Evolutionary conservation across 2,329 filamentous ascomycete species (phyloP).

Genomic region (Aspergillus vadensis): DNA sequence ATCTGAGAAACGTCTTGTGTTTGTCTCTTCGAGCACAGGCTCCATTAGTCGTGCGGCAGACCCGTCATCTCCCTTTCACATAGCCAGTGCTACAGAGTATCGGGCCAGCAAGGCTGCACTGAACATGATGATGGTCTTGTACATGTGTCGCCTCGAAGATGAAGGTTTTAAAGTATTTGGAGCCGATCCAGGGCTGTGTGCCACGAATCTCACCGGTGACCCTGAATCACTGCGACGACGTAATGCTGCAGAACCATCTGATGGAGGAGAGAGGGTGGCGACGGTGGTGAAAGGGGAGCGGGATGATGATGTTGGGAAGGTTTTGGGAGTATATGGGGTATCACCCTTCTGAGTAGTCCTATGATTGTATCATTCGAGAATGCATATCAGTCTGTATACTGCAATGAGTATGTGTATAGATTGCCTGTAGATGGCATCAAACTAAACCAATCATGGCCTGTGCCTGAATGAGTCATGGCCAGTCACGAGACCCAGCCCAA

Average conservation of each 20-base stretch:
- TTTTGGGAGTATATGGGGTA: constrained; percentile 16
- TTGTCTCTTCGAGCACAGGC: constrained; percentile 42
- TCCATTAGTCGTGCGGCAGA: constrained; percentile 35
- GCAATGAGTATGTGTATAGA: too few relatives aligned
- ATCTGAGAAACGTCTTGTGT: constrained; percentile 40
- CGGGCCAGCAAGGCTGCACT: constrained; percentile 47
- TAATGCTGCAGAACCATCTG: constrained; percentile 20
- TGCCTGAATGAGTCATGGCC: neutral
- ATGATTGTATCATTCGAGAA: too few relatives aligned
- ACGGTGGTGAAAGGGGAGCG: constrained; percentile 32
- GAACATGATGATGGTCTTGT: constrained; percentile 51
- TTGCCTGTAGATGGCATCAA: too few relatives aligned
- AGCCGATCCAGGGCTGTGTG: constrained; percentile 51
- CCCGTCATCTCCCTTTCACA: constrained; percentile 28
- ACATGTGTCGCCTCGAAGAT: constrained; percentile 38
- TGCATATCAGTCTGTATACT: too few relatives aligned
- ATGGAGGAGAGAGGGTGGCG: constrained; percentile 14
- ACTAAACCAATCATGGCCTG: too few relatives aligned
- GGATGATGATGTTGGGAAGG: constrained; percentile 44
- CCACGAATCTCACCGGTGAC: constrained; percentile 35
- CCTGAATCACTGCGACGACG: constrained; percentile 15
- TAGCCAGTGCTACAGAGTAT: constrained; percentile 38
- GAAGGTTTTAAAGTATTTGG: constrained; percentile 53
- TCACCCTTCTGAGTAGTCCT: constrained; percentile 8
- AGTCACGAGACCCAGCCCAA: neutral